Evolutionary conservation across 2,329 filamentous ascomycete genomes (phyloP), one percentile per base, ranked within the genome.

Genomic region (Leptographium lundbergii): DNA sequence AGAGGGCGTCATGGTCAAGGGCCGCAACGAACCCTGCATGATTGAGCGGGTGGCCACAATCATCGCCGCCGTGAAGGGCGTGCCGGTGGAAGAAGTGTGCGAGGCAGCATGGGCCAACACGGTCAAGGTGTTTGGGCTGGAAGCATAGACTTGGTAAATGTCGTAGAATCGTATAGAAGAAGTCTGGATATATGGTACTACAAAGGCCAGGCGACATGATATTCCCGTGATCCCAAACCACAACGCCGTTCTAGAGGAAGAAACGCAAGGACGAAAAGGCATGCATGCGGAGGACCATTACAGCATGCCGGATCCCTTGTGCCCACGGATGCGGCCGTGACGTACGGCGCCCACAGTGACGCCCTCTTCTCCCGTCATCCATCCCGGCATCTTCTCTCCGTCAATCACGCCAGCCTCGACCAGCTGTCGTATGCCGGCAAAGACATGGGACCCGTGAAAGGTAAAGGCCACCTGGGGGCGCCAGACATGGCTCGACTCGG

Each of bases 11-110:
- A 92, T 96, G 88, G 82, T 99, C 57, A 99, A 97, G 74, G 90
- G 92, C 0, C 82, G 94, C 61, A 99, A 99, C 69, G 94, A 99
- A 72, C 89, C 92, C 11, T 91, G 87, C 66, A 87, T 82, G 57
- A 96, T 99, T 64, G 84, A 86, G 63, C 84, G 87, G 57, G 88
- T 99, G 17, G 94, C 90, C n/a, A 85, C 87, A 70, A 89, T 92
- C 57, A 85, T 99, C 63, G 92, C 94, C 1, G 84, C 80, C 50
- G 87, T 97, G 63, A 96, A 96, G 72, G 89, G 81, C 0, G 77
- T 96, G 4, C 73, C 79, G 4, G 80, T 95, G 0, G 85, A 95
- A 68, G 87, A 92, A 68, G 86, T 99, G 24, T 89, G 86, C 67
- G 90, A 96, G 73, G 86, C 86, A 69, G 86, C 89, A 5, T 95